Base-by-base conservation (phyloP, 257 asterid genomes). In the Gentiana straminea region DNA sequence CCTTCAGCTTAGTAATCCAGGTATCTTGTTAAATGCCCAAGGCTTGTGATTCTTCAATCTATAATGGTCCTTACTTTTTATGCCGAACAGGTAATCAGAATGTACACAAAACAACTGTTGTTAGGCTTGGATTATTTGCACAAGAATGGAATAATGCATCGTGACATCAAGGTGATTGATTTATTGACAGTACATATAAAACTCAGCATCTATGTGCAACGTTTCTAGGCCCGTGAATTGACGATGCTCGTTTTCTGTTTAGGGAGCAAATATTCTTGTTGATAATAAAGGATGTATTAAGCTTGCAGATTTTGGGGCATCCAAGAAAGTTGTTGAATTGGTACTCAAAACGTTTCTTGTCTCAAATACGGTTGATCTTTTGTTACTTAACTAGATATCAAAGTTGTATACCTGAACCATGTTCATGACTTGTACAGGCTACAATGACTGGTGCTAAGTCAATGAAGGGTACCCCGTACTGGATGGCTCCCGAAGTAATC, bases 401-500 rank as follows among this genome's bases (percentile, higher is more conserved):
- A 15, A 71, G 63, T 57, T 51, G 47, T 57, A 53, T 51, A 55
- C 64, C 24, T 45, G 66, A 62, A 73, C 64, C 52, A 62, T 38
- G 63, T 45, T 48, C 47, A 24, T 24, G 24, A 24, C 24, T 53
- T 68, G 64, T 67, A 71, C 88, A 92, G 97, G 99, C 95, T 58
- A 92, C 99, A 55, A 83, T 92, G 70, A 92, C 93, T 52, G 95
- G 94, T 69, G 95, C 97, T 62, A 92, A 92, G 71, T 88, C 99
- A 56, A 92, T 92, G 99, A 88, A 92, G 84, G 99, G 99, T 55
- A 92, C 99, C 67, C 97, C 99, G 33, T 92, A 92, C 68, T 92
- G 99, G 99, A 92, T 92, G 99, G 99, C 99, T 77, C 97, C 99
- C 58, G 99, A 92, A 81, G 99, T 92, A 57, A 92, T 92, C 61